These are phyloP conservation scores for Mucuna pruriens DNA, from an alignment of 306 rosid genomes.

Conservation along the genomic window DNA sequence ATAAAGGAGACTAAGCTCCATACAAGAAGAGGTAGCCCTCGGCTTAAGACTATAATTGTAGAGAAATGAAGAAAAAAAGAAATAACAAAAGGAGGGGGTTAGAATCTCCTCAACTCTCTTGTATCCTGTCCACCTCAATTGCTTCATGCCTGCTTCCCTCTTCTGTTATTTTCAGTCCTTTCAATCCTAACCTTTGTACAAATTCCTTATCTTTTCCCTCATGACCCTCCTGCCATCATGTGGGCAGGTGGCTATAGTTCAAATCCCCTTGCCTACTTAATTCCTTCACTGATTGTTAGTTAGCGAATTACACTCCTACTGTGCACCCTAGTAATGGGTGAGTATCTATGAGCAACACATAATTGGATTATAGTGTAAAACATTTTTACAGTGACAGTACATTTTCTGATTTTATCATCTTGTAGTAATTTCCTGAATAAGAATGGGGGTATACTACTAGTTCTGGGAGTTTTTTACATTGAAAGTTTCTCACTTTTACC, in stretches of 20 bases:
- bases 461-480: slow-evolving; percentile 1
- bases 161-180: background rate
- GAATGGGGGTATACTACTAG: background rate
- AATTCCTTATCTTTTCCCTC: slow-evolving; percentile 3
- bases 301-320: background rate
- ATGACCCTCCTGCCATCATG: background rate
- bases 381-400: background rate
- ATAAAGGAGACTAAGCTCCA: too few species aligned
- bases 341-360: slow-evolving; percentile 3
- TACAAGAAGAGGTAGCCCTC: too few species aligned
- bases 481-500: slow-evolving; percentile 29
- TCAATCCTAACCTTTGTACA: background rate
- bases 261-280: background rate
- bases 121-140: background rate
- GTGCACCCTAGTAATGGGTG: slow-evolving; percentile 1
- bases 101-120: background rate
- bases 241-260: slow-evolving; percentile 2
- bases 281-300: background rate
- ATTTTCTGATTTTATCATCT: slow-evolving; percentile 22
- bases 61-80: too few species aligned
- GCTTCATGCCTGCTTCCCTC: background rate
- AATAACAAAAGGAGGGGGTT: too few species aligned
- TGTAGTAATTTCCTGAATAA: slow-evolving; percentile 17
- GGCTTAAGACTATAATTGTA: too few species aligned
- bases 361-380: slow-evolving; percentile 10